Percentiles rank a stretch among this genome's conserved stretches.
These are phyloP conservation scores for Wickerhamiella sergipiensis DNA, from an alignment of 805 yeast species.

Conservation along the genomic window DNA sequence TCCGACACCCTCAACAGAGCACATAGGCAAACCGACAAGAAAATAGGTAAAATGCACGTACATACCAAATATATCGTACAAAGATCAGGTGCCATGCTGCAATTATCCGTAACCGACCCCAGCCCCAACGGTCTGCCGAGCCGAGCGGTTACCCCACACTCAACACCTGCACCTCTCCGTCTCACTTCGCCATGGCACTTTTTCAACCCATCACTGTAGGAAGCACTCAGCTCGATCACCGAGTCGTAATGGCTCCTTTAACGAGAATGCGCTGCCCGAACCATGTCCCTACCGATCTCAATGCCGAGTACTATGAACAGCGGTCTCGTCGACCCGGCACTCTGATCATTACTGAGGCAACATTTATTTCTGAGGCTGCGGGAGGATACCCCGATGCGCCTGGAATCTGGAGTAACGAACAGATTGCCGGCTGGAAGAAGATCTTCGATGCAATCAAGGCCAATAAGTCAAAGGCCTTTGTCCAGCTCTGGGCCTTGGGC, in stretches of 20 bases:
- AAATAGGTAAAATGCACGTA: no score
- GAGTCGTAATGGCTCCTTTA: conserved; percentile 37
- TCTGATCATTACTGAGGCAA: conserved; percentile 46
- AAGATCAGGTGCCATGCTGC: neutral
- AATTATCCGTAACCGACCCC: neutral
- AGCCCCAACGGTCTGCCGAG: neutral
- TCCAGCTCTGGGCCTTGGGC: conserved; percentile 38
- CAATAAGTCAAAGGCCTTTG: conserved; percentile 26
- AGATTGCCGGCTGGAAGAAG: conserved; percentile 24
- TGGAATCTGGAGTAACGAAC: conserved; percentile 21
- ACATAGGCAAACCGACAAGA: no score
- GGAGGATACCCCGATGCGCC: conserved; percentile 27
- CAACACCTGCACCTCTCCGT: neutral
- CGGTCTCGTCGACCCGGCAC: conserved; percentile 48
- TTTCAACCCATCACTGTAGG: conserved; percentile 29
- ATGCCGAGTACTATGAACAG: conserved; percentile 39
- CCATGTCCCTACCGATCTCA: conserved; percentile 33
- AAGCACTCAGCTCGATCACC: conserved; percentile 21
- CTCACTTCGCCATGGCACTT: conserved; percentile 4
- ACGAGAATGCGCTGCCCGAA: conserved; percentile 31
- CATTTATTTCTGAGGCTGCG: conserved; percentile 31
- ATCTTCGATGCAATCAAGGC: conserved; percentile 34
- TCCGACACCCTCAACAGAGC: no score
- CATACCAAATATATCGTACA: neutral
- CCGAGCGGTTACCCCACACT: neutral